Conservation (phyloP, 2,329 filamentous ascomycete species). For the Colletotrichum musae region DNA sequence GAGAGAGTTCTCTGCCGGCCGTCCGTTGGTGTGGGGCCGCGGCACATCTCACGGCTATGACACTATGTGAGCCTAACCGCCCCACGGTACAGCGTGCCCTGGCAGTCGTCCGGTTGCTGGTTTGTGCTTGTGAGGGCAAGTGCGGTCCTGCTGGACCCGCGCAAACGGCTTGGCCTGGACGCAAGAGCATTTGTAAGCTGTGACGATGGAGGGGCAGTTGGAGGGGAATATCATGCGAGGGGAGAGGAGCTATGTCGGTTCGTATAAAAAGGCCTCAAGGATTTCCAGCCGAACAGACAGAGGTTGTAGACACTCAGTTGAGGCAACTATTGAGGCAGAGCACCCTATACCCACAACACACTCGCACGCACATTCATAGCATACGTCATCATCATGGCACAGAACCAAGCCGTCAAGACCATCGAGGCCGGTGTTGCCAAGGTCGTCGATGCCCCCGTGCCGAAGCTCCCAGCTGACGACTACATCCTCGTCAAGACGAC, state of each 20-base stretch:
- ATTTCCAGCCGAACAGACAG: too few species aligned
- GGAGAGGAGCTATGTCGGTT: not conserved
- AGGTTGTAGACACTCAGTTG: not conserved
- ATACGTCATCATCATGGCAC: slow-evolving; percentile 36
- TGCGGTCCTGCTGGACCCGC: not conserved
- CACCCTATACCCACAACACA: not conserved
- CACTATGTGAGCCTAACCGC: not conserved
- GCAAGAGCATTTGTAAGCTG: slow-evolving; percentile 37
- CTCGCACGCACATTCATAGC: not conserved
- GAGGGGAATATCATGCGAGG: not conserved
- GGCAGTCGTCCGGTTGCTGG: not conserved
- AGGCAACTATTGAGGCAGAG: not conserved
- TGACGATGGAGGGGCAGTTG: slow-evolving; percentile 17
- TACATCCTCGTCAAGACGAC: slow-evolving; percentile 53
- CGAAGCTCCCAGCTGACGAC: slow-evolving; percentile 45
- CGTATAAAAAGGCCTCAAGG: too few species aligned
- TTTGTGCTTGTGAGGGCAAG: not conserved
- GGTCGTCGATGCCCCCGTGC: slow-evolving; percentile 47
- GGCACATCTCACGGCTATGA: too few species aligned
- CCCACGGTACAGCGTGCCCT: not conserved
- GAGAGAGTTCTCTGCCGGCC: too few species aligned
- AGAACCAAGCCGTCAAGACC: slow-evolving; percentile 41
- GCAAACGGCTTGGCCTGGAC: slow-evolving; percentile 11
- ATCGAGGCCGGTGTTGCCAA: slow-evolving; percentile 44
- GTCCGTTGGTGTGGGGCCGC: too few species aligned